Evolutionary conservation across 1,284 basidiomycete species (phyloP).

Genomic region (Puccinia polysora): DNA sequence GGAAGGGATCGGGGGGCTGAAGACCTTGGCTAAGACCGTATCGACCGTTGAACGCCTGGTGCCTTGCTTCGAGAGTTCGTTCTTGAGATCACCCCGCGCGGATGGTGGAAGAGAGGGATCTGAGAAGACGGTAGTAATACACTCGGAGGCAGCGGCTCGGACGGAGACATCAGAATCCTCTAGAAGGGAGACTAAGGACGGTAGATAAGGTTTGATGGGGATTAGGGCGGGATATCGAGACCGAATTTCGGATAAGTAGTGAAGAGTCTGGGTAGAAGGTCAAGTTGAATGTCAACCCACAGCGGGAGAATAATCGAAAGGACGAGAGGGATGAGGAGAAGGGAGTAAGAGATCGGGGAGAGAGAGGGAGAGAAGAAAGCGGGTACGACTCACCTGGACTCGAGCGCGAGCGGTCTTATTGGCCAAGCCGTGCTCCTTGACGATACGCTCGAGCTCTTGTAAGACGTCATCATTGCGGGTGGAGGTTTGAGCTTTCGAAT

Average conservation of each 20-base stretch:
- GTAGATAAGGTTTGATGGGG: conserved; percentile 75
- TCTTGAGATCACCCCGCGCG: conserved; percentile 86
- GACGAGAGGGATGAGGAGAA: not conserved
- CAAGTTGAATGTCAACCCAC: conserved; percentile 33
- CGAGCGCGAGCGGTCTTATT: conserved; percentile 60
- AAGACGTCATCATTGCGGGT: conserved; percentile 59
- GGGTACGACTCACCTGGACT: conserved; percentile 72
- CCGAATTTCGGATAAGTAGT: conserved; percentile 60
- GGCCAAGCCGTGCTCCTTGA: conserved; percentile 71
- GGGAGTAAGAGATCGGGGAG: too few relatives aligned
- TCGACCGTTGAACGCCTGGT: conserved; percentile 75
- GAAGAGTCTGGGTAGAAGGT: conserved; percentile 37
- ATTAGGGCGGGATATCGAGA: conserved; percentile 62
- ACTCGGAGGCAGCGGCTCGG: conserved; percentile 73
- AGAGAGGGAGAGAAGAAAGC: too few relatives aligned
- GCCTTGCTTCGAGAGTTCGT: conserved; percentile 74
- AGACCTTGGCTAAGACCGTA: conserved; percentile 55
- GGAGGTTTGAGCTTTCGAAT: conserved; percentile 54
- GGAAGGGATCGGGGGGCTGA: conserved; percentile 45
- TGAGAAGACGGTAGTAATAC: conserved; percentile 77
- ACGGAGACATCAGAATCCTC: conserved; percentile 88
- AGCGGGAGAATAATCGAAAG: conserved; percentile 17
- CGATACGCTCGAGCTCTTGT: conserved; percentile 70
- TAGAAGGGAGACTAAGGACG: conserved; percentile 72
- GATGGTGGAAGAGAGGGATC: conserved; percentile 72